These are phyloP conservation scores for Starmera caribaea DNA, from an alignment of 805 yeast species.

Conservation along the genomic window DNA sequence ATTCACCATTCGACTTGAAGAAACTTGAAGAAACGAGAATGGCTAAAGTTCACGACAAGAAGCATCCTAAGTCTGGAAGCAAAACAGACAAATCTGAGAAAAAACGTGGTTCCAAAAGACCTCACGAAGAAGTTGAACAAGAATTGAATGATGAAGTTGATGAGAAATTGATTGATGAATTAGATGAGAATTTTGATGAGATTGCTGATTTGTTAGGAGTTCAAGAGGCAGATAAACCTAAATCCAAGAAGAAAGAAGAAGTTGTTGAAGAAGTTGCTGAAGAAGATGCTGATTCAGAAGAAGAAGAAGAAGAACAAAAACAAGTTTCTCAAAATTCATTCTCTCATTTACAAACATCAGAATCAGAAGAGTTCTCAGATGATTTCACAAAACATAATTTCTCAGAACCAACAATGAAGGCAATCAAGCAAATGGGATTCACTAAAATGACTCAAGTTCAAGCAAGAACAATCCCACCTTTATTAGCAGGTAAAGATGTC, in stretches of 20 bases:
- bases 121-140: constrained; percentile 20
- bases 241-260: constrained; percentile 13
- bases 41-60: no score
- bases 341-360: neutral
- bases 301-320: constrained; percentile 10
- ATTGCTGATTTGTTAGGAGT: constrained; percentile 45
- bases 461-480: constrained; percentile 91
- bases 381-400: constrained; percentile 45
- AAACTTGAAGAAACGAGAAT: no score
- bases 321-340: constrained; percentile 7
- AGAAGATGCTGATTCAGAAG: constrained; percentile 11
- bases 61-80: no score
- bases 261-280: constrained; percentile 10
- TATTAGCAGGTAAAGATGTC: constrained; percentile 93
- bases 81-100: neutral
- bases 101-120: constrained; percentile 17
- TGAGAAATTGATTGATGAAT: constrained; percentile 39
- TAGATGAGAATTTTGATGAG: constrained; percentile 49
- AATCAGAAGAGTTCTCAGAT: constrained; percentile 15
- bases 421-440: constrained; percentile 85
- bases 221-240: constrained; percentile 19
- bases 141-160: constrained; percentile 24
- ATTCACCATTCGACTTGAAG: no score
- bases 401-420: constrained; percentile 74
- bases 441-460: constrained; percentile 89